Base-by-base conservation (phyloP, 2,329 filamentous ascomycete species). In the Epichloe festucae region DNA sequence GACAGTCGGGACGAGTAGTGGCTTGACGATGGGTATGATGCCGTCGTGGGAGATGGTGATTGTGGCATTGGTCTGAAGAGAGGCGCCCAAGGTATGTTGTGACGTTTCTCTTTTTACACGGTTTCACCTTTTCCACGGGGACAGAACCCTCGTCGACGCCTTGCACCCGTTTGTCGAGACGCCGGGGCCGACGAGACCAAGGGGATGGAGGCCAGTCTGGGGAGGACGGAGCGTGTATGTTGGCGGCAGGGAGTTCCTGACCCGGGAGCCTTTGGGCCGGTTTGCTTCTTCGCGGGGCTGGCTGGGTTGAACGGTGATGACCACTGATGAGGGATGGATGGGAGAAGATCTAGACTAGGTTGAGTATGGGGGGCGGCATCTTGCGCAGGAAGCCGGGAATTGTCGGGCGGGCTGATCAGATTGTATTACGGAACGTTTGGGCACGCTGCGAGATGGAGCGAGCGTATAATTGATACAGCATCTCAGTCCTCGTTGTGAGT, bases 41-140 rank as follows among this genome's bases (percentile, higher is more conserved):
- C 88, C 0, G 80, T 93, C 12, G 88, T 95, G 23, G 89, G 89
- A 42, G 89, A 95, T 63, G 89, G 89, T 46, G 89, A 95, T 67
- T 95, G 89, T 62, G 89, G 89, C 10, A 87, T 89, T 53, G 88
- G 88, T 5, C 73, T 95, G 55, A 89, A 88, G 71, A 82, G 89
- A 55, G 89, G 89, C 47, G 89, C 89, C n/a, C 84, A 95, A 74
- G 80, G 74, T 77, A 67, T 64, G 69, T 27, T 27, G 60, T n/a
- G 3, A 31, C 17, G 3, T 8, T 23, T 15, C 21, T 14, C 27
- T n/a, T 7, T 31, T 39, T 11, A 19, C n/a, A 19, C n/a, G 1
- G n/a, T 14, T 12, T 31, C 8, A 31, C 8, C 10, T 31, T 11
- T 31, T 31, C 3, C 27, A 8, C 23, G 23, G 23, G 23, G 23